A percentile compares a stretch with the other conserved stretches of the same genome.
phyloP scores from a whole-genome alignment of 2,329 filamentous ascomycete species.

The Aspergillus tanneri region DNA sequence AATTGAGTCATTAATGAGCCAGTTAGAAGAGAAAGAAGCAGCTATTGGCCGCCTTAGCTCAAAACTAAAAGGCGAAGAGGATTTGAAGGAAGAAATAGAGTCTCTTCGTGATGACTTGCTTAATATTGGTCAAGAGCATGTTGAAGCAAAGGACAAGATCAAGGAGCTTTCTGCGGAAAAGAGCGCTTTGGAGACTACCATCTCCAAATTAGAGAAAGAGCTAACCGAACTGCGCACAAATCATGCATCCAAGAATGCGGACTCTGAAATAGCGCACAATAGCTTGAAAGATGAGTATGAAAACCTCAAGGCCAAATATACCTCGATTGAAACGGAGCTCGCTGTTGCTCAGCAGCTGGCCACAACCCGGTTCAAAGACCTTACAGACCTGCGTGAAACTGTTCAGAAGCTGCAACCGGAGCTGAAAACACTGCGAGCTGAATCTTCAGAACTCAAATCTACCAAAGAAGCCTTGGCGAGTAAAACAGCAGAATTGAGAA shows the following conservation, averaged over 20 bases:
- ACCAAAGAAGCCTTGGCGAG: slow-evolving; percentile 71
- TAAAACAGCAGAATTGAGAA: slow-evolving; percentile 64
- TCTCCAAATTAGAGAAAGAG: slow-evolving; percentile 70
- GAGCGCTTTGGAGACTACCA: slow-evolving; percentile 60
- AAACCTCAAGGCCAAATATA: slow-evolving; percentile 67
- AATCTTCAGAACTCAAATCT: slow-evolving; percentile 71
- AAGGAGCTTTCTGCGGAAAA: slow-evolving; percentile 72
- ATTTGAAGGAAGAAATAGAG: slow-evolving; percentile 81
- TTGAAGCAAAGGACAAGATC: slow-evolving; percentile 73
- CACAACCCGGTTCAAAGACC: slow-evolving; percentile 81
- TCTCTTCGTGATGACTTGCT: slow-evolving; percentile 76
- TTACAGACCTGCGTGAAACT: slow-evolving; percentile 75
- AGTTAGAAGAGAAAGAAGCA: slow-evolving; percentile 60
- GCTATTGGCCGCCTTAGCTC: slow-evolving; percentile 70
- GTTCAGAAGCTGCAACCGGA: slow-evolving; percentile 85
- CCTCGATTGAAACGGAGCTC: slow-evolving; percentile 75
- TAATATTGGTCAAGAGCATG: slow-evolving; percentile 76
- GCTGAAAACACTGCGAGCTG: slow-evolving; percentile 72
- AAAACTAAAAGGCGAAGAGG: slow-evolving; percentile 73
- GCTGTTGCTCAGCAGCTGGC: slow-evolving; percentile 83
- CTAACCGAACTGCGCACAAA: slow-evolving; percentile 57
- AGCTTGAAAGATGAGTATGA: slow-evolving; percentile 66
- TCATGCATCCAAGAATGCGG: slow-evolving; percentile 47
- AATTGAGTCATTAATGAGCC: slow-evolving; percentile 35
- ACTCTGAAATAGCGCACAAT: slow-evolving; percentile 51